Evolutionary conservation across 306 rosid genomes (phyloP), one percentile per base, ranked within the genome.

Genomic region (Astragalus membranaceus): DNA sequence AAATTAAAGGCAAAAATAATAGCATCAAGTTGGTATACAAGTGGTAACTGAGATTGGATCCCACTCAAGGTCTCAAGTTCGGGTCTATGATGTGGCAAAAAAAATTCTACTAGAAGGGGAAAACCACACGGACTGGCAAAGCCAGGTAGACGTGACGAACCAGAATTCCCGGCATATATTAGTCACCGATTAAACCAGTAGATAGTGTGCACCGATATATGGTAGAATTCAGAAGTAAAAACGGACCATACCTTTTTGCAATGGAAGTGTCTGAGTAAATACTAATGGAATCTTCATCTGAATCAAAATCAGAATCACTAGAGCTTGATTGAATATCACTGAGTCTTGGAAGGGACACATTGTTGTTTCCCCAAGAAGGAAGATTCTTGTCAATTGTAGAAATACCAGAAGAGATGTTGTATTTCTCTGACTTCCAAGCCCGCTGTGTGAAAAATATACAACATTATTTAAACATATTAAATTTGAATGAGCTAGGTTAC

Each of bases 231-330:
- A 77, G 10, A 74, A 39, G 39, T 43, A 64, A 37, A 74, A 56
- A 59, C 76, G 68, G 26, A 66, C 14, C 15, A 68, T 64, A 94
- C 97, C 96, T 87, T 68, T 80, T 77, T 7, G 37, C 63, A 58
- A 65, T 33, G 26, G 78, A 52, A 58, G 67, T 29, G 10, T 58
- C 53, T 0, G 76, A 67, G 69, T 58, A 71, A 81, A 64, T 67
- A 11, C 62, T 61, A 55, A 36, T 44, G 20, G 72, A 76, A 67
- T 41, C 50, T 37, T 78, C 79, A 43, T 81, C 78, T 35, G 70
- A n/a, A n/a, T n/a, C n/a, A n/a, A n/a, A 64, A 6, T 10, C 77
- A 50, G 52, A 42, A 42, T 39, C 59, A 49, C 74, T 76, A 23
- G 74, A 68, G 33, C 68, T 83, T 33, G 37, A 33, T 33, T 33